phyloP scores from a whole-genome alignment of 2,329 filamentous ascomycete genomes.

The Bipolaris bicolor region DNA sequence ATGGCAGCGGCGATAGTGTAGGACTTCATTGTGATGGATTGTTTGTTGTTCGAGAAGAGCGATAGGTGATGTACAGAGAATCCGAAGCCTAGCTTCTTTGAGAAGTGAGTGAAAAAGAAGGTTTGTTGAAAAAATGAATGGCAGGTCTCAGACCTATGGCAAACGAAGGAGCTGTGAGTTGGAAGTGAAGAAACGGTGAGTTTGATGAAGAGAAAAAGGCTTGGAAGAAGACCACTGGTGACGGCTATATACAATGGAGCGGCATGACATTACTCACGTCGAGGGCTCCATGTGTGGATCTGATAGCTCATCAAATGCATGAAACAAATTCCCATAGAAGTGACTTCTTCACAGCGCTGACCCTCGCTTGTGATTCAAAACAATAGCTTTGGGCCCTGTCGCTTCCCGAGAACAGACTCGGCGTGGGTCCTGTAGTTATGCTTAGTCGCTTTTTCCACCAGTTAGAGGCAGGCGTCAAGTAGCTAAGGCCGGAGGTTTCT shows the following conservation, averaged over 20 bases:
- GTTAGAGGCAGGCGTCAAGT: constrained; percentile 15
- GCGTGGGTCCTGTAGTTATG: constrained; percentile 27
- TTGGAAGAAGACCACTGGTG: constrained; percentile 1
- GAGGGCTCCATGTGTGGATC: constrained; percentile 34
- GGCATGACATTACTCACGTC: constrained; percentile 19
- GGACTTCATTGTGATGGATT: constrained; percentile 51
- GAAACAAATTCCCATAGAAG: constrained; percentile 35
- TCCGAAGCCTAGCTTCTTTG: constrained; percentile 43
- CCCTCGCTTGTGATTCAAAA: constrained; percentile 25
- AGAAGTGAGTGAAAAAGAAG: constrained; percentile 38
- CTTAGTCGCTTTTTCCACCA: constrained; percentile 40
- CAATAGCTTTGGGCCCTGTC: constrained; percentile 18
- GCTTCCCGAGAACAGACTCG: constrained; percentile 21
- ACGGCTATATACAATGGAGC: constrained; percentile 29
- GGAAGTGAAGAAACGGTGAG: constrained; percentile 32
- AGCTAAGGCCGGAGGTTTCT: constrained; percentile 24
- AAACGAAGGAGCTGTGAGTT: constrained; percentile 34
- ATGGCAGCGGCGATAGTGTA: constrained; percentile 50
- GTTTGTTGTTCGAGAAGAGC: constrained; percentile 18
- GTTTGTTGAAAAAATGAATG: constrained; percentile 45
- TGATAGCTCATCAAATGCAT: constrained; percentile 43
- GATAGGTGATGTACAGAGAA: constrained; percentile 28
- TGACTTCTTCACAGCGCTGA: constrained; percentile 30
- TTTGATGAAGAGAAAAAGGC: constrained; percentile 17
- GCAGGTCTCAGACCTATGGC: constrained; percentile 47